These are phyloP conservation scores for Acrocalymma vagum DNA, from an alignment of 2,329 filamentous ascomycete genomes.

Conservation along the genomic window DNA sequence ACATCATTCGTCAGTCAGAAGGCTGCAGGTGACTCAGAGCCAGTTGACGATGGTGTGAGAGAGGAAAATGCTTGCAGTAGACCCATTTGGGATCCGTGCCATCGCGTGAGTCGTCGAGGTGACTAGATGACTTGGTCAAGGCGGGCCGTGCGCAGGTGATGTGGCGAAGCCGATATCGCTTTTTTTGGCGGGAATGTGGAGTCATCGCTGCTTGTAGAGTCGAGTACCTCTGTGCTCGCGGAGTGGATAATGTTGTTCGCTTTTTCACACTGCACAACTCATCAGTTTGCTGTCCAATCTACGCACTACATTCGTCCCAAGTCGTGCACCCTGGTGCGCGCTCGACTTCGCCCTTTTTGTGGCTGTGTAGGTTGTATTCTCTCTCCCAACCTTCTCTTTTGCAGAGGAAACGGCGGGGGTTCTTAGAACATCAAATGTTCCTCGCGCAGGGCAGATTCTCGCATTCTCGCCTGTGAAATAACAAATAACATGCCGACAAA, in stretches of 20 bases:
- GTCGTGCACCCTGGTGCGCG: neutral
- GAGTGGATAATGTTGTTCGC: too few species aligned
- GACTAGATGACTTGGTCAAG: constrained; percentile 16
- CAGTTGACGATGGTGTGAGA: constrained; percentile 36
- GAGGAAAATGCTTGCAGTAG: constrained; percentile 24
- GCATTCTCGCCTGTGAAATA: too few species aligned
- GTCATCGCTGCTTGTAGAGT: too few species aligned
- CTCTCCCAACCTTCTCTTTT: too few species aligned
- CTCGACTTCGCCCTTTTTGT: constrained; percentile 15
- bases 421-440: too few species aligned
- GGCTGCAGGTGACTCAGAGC: constrained; percentile 48
- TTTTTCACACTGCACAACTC: constrained; percentile 22
- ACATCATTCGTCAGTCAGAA: constrained; percentile 38
- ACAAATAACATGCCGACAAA: too few species aligned
- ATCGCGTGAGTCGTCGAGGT: constrained; percentile 37
- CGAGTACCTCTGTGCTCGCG: constrained; percentile 7
- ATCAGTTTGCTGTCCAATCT: constrained; percentile 17
- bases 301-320: constrained; percentile 13
- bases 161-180: constrained; percentile 39
- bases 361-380: constrained; percentile 17
- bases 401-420: too few species aligned
- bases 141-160: constrained; percentile 14
- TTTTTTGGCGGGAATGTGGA: too few species aligned
- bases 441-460: too few species aligned
- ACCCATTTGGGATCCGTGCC: constrained; percentile 27